Conservation (phyloP, 1,139 yeast genomes). For the Lodderomyces oxycetoniae region DNA sequence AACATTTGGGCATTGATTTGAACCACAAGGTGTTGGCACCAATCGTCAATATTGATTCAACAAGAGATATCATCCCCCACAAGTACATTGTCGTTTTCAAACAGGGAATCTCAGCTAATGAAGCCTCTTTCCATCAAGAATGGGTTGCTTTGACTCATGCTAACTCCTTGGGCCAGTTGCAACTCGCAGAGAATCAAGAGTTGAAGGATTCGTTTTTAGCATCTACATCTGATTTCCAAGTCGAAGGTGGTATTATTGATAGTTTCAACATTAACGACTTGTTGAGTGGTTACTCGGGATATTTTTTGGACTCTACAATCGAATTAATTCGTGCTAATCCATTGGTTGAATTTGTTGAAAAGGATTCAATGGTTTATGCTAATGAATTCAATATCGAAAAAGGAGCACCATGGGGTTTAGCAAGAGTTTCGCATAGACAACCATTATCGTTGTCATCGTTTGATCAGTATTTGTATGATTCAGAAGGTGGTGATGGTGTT, state of each 20-base stretch:
- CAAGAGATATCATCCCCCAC: constrained; percentile 53
- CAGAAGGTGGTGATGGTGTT: constrained; percentile 42
- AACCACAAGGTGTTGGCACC: constrained; percentile 35
- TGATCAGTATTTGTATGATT: constrained; percentile 63
- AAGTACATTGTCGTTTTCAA: constrained; percentile 36
- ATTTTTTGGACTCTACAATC: constrained; percentile 66
- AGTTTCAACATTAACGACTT: constrained; percentile 57
- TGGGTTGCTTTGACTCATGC: constrained; percentile 50
- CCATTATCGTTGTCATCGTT: constrained; percentile 67
- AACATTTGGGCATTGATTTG: constrained; percentile 13
- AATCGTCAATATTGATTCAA: constrained; percentile 32
- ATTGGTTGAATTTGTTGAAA: constrained; percentile 72
- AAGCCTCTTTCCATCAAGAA: constrained; percentile 57
- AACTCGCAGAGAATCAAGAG: constrained; percentile 48
- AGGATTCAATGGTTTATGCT: constrained; percentile 71
- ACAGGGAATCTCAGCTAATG: constrained; percentile 29
- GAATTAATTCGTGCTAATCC: constrained; percentile 69
- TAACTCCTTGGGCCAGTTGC: constrained; percentile 33
- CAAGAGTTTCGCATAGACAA: constrained; percentile 88
- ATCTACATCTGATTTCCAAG: too few relatives aligned
- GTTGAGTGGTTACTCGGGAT: constrained; percentile 68
- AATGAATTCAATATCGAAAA: constrained; percentile 61
- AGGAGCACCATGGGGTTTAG: constrained; percentile 95
- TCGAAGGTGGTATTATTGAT: constrained; percentile 55
- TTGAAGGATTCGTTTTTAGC: constrained; percentile 27